Percentiles rank a stretch among this genome's conserved stretches.
Evolutionary conservation across 2,329 filamentous ascomycete genomes (phyloP).

Genomic region (Coniochaeta sp.): DNA sequence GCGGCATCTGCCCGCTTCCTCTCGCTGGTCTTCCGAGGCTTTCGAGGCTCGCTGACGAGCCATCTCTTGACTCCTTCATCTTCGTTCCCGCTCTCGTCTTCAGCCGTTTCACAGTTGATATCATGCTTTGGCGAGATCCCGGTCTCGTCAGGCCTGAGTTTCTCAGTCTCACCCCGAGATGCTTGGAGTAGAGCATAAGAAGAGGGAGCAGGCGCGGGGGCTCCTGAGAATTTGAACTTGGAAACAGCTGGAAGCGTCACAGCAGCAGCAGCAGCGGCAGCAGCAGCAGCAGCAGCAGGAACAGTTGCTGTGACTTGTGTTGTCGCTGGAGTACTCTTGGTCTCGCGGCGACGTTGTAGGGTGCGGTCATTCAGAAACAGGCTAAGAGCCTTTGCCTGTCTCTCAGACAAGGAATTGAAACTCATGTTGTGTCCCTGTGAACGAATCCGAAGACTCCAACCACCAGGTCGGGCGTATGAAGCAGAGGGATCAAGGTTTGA

Average conservation of each 20-base stretch:
- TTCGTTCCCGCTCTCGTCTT: constrained; percentile 11
- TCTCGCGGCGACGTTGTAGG: neutral
- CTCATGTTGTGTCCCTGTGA: neutral
- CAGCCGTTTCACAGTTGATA: neutral
- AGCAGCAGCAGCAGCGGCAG: no score
- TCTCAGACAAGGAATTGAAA: neutral
- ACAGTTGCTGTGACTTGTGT: neutral
- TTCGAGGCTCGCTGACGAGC: constrained; percentile 18
- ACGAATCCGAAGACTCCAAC: neutral
- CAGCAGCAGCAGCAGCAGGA: no score
- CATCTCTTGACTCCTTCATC: constrained; percentile 18
- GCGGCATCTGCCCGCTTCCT: constrained; percentile 42
- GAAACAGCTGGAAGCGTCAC: neutral
- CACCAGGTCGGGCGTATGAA: neutral
- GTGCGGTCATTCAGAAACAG: neutral
- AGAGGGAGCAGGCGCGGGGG: neutral
- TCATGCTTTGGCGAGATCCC: neutral
- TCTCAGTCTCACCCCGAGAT: neutral
- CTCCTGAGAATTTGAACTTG: neutral
- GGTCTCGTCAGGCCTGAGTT: neutral
- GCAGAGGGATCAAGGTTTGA: neutral
- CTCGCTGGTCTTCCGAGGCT: constrained; percentile 32
- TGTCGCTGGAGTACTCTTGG: neutral
- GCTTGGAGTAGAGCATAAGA: neutral
- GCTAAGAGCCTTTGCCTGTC: neutral